Conservation (phyloP, 139 green algal species). For the Picochlorum sp. region DNA sequence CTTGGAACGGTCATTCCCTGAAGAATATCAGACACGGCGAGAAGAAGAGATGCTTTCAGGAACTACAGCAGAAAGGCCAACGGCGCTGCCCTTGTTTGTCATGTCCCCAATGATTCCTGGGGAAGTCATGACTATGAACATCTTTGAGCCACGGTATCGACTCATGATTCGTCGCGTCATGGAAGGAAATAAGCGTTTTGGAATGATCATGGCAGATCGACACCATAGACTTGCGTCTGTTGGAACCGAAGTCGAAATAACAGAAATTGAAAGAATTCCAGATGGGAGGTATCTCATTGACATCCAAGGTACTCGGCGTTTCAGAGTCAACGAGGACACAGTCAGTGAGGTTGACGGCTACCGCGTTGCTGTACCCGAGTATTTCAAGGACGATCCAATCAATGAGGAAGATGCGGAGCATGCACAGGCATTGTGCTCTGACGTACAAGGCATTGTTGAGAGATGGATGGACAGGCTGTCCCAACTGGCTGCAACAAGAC, state of each 20-base stretch:
- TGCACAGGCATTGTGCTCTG: background rate
- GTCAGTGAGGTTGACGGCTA: constrained; percentile 66
- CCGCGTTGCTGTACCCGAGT: constrained; percentile 39
- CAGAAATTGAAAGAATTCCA: constrained; percentile 61
- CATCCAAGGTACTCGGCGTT: constrained; percentile 48
- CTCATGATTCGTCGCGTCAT: constrained; percentile 80
- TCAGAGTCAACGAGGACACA: constrained; percentile 23
- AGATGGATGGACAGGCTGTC: constrained; percentile 10
- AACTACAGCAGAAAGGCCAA: background rate
- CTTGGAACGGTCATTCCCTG: constrained; percentile 51
- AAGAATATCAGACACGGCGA: constrained; percentile 17
- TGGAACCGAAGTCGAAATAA: constrained; percentile 60
- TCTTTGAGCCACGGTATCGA: constrained; percentile 91
- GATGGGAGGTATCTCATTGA: constrained; percentile 73
- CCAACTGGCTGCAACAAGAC: constrained; percentile 7
- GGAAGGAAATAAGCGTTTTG: constrained; percentile 58
- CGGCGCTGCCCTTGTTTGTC: constrained; percentile 75
- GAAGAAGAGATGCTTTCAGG: constrained; percentile 10
- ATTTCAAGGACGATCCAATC: constrained; percentile 20
- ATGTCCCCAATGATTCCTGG: constrained; percentile 78
- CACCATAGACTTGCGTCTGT: constrained; percentile 32
- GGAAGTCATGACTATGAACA: constrained; percentile 83
- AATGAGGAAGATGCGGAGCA: constrained; percentile 9
- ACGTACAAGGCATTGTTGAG: background rate
- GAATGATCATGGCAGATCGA: constrained; percentile 51